Evolutionary conservation across 2,329 filamentous ascomycete species (phyloP).

Genomic region (Penicillium sp.): DNA sequence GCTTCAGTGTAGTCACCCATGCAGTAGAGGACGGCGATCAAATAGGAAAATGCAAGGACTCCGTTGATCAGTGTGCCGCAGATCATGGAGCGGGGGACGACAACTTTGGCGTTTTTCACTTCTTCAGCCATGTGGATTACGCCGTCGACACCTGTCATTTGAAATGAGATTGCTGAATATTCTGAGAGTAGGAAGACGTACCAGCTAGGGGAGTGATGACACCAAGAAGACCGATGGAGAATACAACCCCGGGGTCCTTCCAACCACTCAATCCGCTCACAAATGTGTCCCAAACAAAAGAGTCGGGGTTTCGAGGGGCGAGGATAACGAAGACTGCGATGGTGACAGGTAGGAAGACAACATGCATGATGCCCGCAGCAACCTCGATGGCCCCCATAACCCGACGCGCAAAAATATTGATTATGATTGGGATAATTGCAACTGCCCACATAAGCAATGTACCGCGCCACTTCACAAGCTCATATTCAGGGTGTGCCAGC

Average conservation of each 20-base stretch:
- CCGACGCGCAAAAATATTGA: constrained; percentile 53
- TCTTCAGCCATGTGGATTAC: constrained; percentile 52
- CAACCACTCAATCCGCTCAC: constrained; percentile 29
- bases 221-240: constrained; percentile 29
- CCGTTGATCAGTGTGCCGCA: constrained; percentile 52
- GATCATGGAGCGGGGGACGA: constrained; percentile 53
- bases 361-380: constrained; percentile 46
- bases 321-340: constrained; percentile 27
- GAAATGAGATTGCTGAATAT: constrained; percentile 1
- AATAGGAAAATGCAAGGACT: constrained; percentile 48
- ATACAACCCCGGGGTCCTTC: constrained; percentile 24
- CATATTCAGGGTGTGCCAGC: constrained; percentile 26
- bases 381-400: constrained; percentile 56
- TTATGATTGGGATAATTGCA: constrained; percentile 49
- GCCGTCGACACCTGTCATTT: constrained; percentile 28
- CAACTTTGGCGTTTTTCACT: constrained; percentile 50
- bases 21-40: constrained; percentile 49
- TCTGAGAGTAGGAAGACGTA: constrained; percentile 7
- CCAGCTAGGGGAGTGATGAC: constrained; percentile 22
- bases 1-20: constrained; percentile 44
- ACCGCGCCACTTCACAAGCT: constrained; percentile 33
- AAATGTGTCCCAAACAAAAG: constrained; percentile 30
- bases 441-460: constrained; percentile 55
- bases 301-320: constrained; percentile 24
- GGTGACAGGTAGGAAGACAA: constrained; percentile 27